Conservation (phyloP, 1,139 yeast genomes). For the Kodamaea anthophila region DNA sequence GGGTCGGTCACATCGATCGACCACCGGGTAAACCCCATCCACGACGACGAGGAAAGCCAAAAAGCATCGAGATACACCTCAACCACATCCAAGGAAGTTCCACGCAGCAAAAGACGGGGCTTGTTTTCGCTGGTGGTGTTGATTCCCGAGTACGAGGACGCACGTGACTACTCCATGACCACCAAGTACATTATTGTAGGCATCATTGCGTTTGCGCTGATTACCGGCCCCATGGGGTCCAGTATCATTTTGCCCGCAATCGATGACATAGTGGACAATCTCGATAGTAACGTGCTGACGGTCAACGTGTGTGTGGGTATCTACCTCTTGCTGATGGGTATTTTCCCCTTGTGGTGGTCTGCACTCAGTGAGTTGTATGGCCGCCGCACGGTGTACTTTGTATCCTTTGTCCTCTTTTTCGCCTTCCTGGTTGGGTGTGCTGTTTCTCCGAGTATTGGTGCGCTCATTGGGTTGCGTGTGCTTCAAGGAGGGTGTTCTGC, state of each 20-base stretch:
- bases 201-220: conserved; percentile 66
- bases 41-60: conserved; percentile 5
- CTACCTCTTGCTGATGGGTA: conserved; percentile 65
- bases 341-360: conserved; percentile 90
- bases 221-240: conserved; percentile 91
- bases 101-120: conserved; percentile 47
- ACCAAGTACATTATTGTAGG: conserved; percentile 53
- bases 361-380: conserved; percentile 72
- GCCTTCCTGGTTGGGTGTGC: conserved; percentile 73
- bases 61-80: conserved; percentile 1
- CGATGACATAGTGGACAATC: conserved; percentile 47
- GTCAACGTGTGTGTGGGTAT: conserved; percentile 80
- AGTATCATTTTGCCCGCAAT: conserved; percentile 79
- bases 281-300: conserved; percentile 51
- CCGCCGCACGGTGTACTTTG: conserved; percentile 63
- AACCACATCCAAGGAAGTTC: conserved; percentile 25
- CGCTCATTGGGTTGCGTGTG: conserved; percentile 63
- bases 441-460: conserved; percentile 52
- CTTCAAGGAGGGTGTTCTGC: conserved; percentile 79
- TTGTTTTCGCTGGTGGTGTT: conserved; percentile 46
- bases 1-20: conserved; percentile 2
- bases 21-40: conserved; percentile 6
- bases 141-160: conserved; percentile 68
- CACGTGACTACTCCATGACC: conserved; percentile 51
- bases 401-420: conserved; percentile 57